phyloP scores from a whole-genome alignment of 805 yeast genomes.

The Pichia californica region DNA sequence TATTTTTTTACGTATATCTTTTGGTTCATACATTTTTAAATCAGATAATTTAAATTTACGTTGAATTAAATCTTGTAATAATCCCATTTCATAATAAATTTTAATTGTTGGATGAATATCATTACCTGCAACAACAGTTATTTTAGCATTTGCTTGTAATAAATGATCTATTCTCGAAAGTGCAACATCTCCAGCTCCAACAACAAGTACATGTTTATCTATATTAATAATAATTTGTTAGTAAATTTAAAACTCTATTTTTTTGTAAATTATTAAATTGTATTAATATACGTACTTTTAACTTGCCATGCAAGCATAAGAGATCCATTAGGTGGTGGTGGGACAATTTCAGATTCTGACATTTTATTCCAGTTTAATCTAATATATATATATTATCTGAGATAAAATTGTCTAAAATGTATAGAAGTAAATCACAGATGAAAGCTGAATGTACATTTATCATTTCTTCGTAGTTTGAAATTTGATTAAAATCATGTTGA shows the following conservation, averaged over 20 bases:
- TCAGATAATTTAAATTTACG: slow-evolving; percentile 44
- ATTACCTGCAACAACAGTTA: slow-evolving; percentile 54
- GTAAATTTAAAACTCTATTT: no score
- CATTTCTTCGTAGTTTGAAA: no score
- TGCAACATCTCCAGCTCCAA: slow-evolving; percentile 80
- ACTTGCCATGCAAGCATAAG: slow-evolving; percentile 72
- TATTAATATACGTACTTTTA: slow-evolving; percentile 32
- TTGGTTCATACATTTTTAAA: slow-evolving; percentile 42
- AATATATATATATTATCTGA: no score
- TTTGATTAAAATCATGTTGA: no score
- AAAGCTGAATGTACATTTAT: no score
- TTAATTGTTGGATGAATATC: slow-evolving; percentile 30
- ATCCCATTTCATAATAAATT: slow-evolving; percentile 33
- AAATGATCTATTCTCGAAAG: slow-evolving; percentile 61
- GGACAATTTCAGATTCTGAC: not conserved
- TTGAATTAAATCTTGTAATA: slow-evolving; percentile 35
- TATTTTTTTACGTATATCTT: slow-evolving; percentile 4
- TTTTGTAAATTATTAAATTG: not conserved
- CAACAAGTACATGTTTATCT: slow-evolving; percentile 58
- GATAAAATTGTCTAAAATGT: no score
- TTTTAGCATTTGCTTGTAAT: slow-evolving; percentile 60
- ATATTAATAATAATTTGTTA: not conserved
- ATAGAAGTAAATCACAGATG: no score
- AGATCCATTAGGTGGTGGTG: slow-evolving; percentile 42
- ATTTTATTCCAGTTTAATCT: no score